Base-by-base conservation (phyloP, 192 early-diverging fungal genomes). In the Podila minutissima region DNA sequence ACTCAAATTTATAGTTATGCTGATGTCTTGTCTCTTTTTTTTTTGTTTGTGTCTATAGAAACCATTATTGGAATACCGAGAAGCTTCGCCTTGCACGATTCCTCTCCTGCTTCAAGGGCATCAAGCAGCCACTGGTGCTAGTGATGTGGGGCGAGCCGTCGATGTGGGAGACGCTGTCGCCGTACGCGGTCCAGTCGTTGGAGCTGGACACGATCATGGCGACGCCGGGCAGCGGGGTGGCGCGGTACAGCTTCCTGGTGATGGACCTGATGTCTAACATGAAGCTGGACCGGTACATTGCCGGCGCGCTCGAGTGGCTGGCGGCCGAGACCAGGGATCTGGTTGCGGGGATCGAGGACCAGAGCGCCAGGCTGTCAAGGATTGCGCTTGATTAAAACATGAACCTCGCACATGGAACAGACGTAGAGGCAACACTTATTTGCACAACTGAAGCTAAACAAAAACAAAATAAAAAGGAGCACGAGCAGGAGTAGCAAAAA, bases 61-160 rank as follows among this genome's bases (percentile, higher is more conserved):
- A 62, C 8, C 51, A 53, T 13, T 81, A 81, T 31, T 81, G 71
- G 77, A 3, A 24, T 5, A 11, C 24, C 7, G 77, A 81, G 35
- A 59, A 60, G 20, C 50, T 33, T n/a, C 71, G 77, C 11, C 63
- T 81, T 28, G 62, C 73, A 12, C 66, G 63, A 15, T 81, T 73
- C 57, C 24, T 81, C 19, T 50, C 77, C 1, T 81, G 77, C 24
- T 81, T 81, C 60, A 71, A 66, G 9, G 64, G 67, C n/a, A 71
- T 81, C 8, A 72, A 81, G 49, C 77, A 81, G 22, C 77, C 77
- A 15, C 59, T 81, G 31, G 71, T 81, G 9, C 67, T 81, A 31
- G 64, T 81, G 6, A 46, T 81, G 28, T 81, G 77, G 71, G 67
- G 37, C 4, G 57, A 53, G 3, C 50, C 60, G 4, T 71, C 72